Evolutionary conservation across 1,284 basidiomycete species (phyloP), one percentile per base, ranked within the genome.

Genomic region (Inonotus hispidus): DNA sequence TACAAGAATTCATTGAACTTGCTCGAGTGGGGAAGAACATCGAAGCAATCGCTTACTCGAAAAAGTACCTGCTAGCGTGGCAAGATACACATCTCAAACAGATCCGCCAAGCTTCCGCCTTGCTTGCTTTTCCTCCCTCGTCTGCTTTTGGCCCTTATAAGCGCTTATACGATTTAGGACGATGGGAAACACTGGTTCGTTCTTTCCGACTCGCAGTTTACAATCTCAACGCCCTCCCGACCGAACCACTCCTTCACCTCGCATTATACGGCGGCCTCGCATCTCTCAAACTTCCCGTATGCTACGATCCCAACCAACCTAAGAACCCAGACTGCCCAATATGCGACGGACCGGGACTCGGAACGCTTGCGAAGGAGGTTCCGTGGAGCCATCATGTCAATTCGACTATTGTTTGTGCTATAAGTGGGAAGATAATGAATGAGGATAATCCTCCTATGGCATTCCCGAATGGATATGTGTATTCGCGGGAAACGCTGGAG

Each of bases 1-100:
- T 98, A 50, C 97, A 99, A 74, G 95, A 98, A 74, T 98, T 91
- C 71, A 93, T 99, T 68, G 97, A 99, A 73, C 80, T 98, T 7
- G 85, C 87, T 39, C 80, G 95, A 46, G 76, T 79, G 14, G 74
- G 82, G n/a, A 87, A 86, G 69, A 80, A 78, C 4, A 68, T 78
- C 37, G 88, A 91, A 54, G 97, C 97, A 1, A 95, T 98, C 64
- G 78, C 82, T 0, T 98, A 99, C 73, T 81, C 85, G 19, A 83
- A 84, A 69, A 94, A 92, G 71, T 80, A 98, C 69, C 81, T 99
- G 2, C 74, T 89, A 3, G 71, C 84, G n/a, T 94, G 93, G 88
- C 86, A 89, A 56, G 87, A 88, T 43, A 89, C 86, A 0, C 92
- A 94, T 72, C 72, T 88, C 60, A 68, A 75, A 1, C 88, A 95